These are phyloP conservation scores for Magnusiomyces suaveolens DNA, from an alignment of 1,139 yeast species.

Conservation along the genomic window DNA sequence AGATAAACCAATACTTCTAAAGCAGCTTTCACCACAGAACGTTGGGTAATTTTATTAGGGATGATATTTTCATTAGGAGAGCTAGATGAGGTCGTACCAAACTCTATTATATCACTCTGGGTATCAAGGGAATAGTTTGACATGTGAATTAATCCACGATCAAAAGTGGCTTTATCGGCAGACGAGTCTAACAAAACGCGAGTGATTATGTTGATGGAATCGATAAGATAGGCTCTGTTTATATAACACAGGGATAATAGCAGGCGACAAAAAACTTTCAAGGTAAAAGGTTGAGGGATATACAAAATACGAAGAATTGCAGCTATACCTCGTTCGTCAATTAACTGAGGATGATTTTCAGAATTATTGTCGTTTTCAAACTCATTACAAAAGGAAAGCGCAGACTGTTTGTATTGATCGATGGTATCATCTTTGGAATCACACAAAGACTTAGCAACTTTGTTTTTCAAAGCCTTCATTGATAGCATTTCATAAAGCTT, in stretches of 20 bases:
- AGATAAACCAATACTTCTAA: conserved; percentile 67
- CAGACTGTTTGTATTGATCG: too few species aligned
- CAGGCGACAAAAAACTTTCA: conserved; percentile 57
- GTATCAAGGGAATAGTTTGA: conserved; percentile 25
- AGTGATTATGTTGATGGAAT: conserved; percentile 60
- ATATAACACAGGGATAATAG: conserved; percentile 53
- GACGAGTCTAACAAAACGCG: conserved; percentile 70
- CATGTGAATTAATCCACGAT: conserved; percentile 53
- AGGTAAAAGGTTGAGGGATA: conserved; percentile 58
- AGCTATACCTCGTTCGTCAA: conserved; percentile 71
- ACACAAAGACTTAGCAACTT: too few species aligned
- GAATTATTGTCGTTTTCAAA: conserved; percentile 14
- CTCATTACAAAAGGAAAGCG: too few species aligned
- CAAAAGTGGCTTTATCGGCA: conserved; percentile 49
- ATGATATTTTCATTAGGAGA: conserved; percentile 27
- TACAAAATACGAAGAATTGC: conserved; percentile 62
- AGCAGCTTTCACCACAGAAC: conserved; percentile 65
- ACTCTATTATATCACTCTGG: conserved; percentile 27
- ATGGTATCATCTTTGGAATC: too few species aligned
- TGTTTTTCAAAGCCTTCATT: too few species aligned
- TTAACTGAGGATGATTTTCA: conserved; percentile 41
- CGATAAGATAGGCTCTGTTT: conserved; percentile 69
- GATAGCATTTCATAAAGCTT: conserved; percentile 17
- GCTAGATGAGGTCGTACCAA: conserved; percentile 9
- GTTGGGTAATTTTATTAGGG: conserved; percentile 50